Evolutionary conservation across 495 filamentous ascomycete genomes (phyloP).

Genomic region (Jackrogersella multiformis): DNA sequence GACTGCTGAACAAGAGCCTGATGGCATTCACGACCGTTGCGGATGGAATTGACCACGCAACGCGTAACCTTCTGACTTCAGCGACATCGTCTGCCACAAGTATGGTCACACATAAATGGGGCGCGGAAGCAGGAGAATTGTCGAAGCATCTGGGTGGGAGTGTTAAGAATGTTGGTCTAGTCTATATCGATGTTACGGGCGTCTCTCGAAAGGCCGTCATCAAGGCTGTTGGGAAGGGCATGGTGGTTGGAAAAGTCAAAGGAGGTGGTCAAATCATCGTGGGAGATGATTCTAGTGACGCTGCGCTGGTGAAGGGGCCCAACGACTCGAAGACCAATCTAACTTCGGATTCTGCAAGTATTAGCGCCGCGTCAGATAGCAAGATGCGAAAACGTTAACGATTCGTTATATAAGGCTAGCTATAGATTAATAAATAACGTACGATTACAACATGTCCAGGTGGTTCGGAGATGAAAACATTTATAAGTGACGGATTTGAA

Average conservation of each 20-base stretch:
- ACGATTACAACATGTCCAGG: too few species aligned
- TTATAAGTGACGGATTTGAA: too few species aligned
- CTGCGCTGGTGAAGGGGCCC: conserved; percentile 24
- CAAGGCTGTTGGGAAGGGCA: conserved; percentile 95
- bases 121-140: conserved; percentile 80
- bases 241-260: conserved; percentile 92
- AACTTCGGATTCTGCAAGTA: conserved; percentile 31
- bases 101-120: conserved; percentile 85
- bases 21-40: conserved; percentile 97
- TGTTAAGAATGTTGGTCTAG: conserved; percentile 93
- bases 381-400: conserved; percentile 32
- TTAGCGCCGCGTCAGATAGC: conserved; percentile 21
- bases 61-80: conserved; percentile 75
- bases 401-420: background rate
- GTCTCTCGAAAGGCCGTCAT: conserved; percentile 88
- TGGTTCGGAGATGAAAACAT: too few species aligned
- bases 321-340: conserved; percentile 14
- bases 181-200: conserved; percentile 97
- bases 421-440: conserved; percentile 10
- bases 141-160: conserved; percentile 79
- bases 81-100: conserved; percentile 78
- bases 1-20: conserved; percentile 90
- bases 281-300: conserved; percentile 73
- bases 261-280: conserved; percentile 89
- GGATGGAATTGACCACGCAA: conserved; percentile 89